Evolutionary conservation across 306 rosid genomes (phyloP).

Genomic region (Dalbergia cultrata): DNA sequence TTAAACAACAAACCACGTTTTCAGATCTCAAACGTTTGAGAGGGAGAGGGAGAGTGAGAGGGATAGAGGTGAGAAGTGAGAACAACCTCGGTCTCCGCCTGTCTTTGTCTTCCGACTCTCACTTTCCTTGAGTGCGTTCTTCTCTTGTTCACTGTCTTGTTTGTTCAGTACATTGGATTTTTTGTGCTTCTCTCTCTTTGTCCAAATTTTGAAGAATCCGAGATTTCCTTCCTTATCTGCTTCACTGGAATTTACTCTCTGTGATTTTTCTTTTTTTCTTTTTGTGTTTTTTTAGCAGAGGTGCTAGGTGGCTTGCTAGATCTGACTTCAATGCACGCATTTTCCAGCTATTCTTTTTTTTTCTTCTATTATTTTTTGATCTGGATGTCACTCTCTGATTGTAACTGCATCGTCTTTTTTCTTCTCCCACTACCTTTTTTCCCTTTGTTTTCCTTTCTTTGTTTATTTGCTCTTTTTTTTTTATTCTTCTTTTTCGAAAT

Average conservation of each 20-base stretch:
- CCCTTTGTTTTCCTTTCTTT: neutral
- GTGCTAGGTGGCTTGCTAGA: slow-evolving; percentile 47
- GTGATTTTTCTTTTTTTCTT: neutral
- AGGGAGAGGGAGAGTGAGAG: neutral
- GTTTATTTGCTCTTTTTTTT: neutral
- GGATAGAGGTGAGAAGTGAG: slow-evolving; percentile 44
- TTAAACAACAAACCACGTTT: slow-evolving; percentile 20
- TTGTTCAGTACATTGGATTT: slow-evolving; percentile 23
- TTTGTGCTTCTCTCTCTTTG: neutral
- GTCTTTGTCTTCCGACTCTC: slow-evolving; percentile 15
- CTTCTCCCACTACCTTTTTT: neutral
- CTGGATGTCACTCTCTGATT: slow-evolving; percentile 32
- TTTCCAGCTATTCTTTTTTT: slow-evolving; percentile 23
- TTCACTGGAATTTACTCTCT: slow-evolving; percentile 33
- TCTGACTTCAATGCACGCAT: slow-evolving; percentile 50
- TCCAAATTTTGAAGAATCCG: slow-evolving; percentile 18
- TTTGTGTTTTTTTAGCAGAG: neutral
- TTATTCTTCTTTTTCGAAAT: neutral
- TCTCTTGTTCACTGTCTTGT: neutral
- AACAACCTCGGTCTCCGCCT: neutral
- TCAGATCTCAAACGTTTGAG: slow-evolving; percentile 55
- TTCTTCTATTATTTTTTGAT: slow-evolving; percentile 17
- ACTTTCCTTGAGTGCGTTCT: neutral
- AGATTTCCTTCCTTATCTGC: slow-evolving; percentile 30
- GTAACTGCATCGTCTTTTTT: slow-evolving; percentile 4